Evolutionary conservation across 441 rosid genomes (phyloP), one percentile per base, ranked within the genome.

Genomic region (Syzygium malaccense): DNA sequence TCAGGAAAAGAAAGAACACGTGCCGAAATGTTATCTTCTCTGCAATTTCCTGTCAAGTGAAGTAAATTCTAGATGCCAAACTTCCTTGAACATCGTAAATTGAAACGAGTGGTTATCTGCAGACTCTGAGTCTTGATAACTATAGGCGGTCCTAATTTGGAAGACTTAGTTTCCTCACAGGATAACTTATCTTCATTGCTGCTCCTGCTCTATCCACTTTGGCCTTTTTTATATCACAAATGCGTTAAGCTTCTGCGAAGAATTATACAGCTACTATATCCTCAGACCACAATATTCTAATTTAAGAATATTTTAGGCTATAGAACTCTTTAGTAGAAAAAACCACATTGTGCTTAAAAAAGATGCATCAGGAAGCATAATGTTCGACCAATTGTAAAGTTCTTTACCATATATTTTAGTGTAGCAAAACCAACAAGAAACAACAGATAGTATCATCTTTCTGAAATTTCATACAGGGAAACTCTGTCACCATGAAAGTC

Each of bases 401-500:
- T 41, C 11, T 75, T 41, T 41, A 75, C 83, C 30, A 41, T 75
- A 18, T 45, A 78, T 41, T 45, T 45, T 41, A n/a, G 53, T 78
- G 54, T 26, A 2, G 53, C 19, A 45, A 13, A 78, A 28, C 84
- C 84, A 78, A 78, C 25, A 45, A 4, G 84, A 28, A 78, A 30
- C 62, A 30, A 33, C 58, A 54, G 58, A 85, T n/a, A 19, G 55
- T 54, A n/a, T 49, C 17, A 33, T 57, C 12, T 41, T 68, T 18
- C 86, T 49, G 15, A 54, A 83, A 60, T 26, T 26, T 33, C 85
- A 14, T 87, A 45, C 93, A 96, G 98, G 91, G 91, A 88, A 94
- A 91, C 91, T 96, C 98, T n/a, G 95, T 94, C 33, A 97, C 98
- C 28, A 88, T 94, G 92, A 93, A 94, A 90, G 94, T 93, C 85